Evolutionary conservation across 768 basidiomycete species (phyloP), one percentile per base, ranked within the genome.

Genomic region (Chiua virens): DNA sequence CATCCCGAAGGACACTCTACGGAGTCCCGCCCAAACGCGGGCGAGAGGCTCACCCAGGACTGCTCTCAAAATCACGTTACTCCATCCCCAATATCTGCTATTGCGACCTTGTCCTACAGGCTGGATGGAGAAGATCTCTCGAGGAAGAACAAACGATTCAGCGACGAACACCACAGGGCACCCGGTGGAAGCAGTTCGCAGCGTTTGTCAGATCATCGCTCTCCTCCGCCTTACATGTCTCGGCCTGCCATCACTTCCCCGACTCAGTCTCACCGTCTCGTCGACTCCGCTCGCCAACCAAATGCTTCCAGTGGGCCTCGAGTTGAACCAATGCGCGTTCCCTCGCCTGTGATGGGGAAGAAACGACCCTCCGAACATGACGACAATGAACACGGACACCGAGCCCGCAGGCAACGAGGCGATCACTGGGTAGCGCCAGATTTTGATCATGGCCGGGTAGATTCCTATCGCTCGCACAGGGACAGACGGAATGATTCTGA

Each of bases 371-470:
- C 34, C 6, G 66, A 70, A 32, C 48, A 42, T 13, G 38, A 27
- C 28, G 56, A 68, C n/a, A 54, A 52, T 46, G 63, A 69, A 9
- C 28, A 58, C 27, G 41, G 37, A 36, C 55, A 44, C 38, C 56
- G 63, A 46, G 53, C 40, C 1, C 66, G 68, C 20, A 68, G 57
- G 44, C 59, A 49, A 14, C 64, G 68, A 32, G 51, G 23, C 27
- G 56, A 66, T 54, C 25, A 11, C 25, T 59, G 63, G 67, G 23
- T 28, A 5, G 45, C 60, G 27, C 46, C 43, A 42, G 56, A 57
- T 41, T 30, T 39, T 15, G 54, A 53, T 25, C 49, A 35, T 20
- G 43, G 53, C 8, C 25, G 45, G 40, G 39, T 15, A 20, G 57
- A 54, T 11, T 30, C 37, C 4, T 52, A 49, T 38, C 59, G 49